These are phyloP conservation scores for Huiozyma naganishii DNA, from an alignment of 805 yeast genomes.

Conservation along the genomic window DNA sequence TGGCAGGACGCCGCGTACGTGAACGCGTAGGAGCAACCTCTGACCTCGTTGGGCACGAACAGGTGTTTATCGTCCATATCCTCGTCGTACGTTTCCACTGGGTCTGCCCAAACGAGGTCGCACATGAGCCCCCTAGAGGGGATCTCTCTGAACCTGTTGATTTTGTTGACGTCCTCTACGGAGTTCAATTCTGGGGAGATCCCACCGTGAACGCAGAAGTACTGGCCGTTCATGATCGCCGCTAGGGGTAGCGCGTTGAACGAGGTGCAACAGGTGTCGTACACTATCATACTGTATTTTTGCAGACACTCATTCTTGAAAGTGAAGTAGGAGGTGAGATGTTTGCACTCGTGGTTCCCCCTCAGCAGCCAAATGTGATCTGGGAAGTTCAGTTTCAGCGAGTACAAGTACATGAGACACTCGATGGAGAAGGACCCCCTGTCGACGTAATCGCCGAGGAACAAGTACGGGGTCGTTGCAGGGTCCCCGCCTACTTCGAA, in stretches of 20 bases:
- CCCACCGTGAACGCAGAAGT: constrained; percentile 95
- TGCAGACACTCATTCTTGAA: constrained; percentile 83
- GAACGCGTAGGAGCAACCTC: constrained; percentile 90
- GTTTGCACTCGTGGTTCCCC: constrained; percentile 93
- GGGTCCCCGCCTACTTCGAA: constrained; percentile 94
- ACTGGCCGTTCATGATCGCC: constrained; percentile 87
- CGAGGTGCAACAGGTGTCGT: constrained; percentile 63
- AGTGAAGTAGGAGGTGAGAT: constrained; percentile 87
- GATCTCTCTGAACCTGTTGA: constrained; percentile 82
- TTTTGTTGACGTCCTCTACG: constrained; percentile 52
- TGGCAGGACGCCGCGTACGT: constrained; percentile 73
- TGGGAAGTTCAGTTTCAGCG: constrained; percentile 70
- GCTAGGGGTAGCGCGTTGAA: constrained; percentile 86
- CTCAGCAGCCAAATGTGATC: constrained; percentile 67
- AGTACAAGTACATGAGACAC: constrained; percentile 61
- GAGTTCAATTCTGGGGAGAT: constrained; percentile 73
- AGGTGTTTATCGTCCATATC: constrained; percentile 17
- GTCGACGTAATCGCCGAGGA: constrained; percentile 92
- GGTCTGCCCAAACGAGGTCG: constrained; percentile 94
- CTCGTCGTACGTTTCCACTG: constrained; percentile 78
- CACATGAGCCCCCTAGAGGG: constrained; percentile 92
- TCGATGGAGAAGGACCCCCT: constrained; percentile 88
- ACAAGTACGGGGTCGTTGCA: constrained; percentile 59
- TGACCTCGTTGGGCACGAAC: constrained; percentile 56
- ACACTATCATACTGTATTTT: constrained; percentile 57